These are phyloP conservation scores for Gastrolobium bilobum DNA, from an alignment of 306 rosid species.

Conservation along the genomic window DNA sequence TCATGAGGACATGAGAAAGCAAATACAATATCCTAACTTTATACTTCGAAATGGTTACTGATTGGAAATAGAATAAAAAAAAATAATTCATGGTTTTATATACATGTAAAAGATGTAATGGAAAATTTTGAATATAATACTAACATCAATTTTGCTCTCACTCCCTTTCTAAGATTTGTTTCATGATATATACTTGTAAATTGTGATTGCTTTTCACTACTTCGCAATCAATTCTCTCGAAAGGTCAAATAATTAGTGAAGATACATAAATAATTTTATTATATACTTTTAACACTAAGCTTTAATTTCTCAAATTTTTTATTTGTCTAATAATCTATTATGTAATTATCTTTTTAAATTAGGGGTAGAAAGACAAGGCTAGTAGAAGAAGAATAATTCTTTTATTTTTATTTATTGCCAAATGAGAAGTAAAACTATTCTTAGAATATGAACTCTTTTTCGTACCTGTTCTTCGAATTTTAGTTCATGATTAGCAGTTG, in stretches of 20 bases:
- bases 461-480: too few species aligned
- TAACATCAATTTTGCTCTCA: not conserved
- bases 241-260: too few species aligned
- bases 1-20: not conserved
- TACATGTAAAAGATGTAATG: conserved; percentile 10
- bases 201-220: too few species aligned
- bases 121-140: conserved; percentile 18
- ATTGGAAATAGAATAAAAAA: conserved; percentile 1
- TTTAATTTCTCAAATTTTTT: too few species aligned
- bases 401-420: not conserved
- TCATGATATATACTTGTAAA: not conserved
- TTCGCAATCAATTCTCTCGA: too few species aligned
- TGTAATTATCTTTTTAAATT: not conserved
- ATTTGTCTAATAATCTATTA: not conserved
- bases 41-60: not conserved
- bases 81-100: not conserved
- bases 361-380: not conserved
- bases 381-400: not conserved
- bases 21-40: not conserved
- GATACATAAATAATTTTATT: too few species aligned
- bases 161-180: not conserved
- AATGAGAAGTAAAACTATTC: not conserved
- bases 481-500: too few species aligned
- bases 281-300: too few species aligned
- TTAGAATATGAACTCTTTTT: not conserved